These are phyloP conservation scores for Scheffersomyces titani DNA, from an alignment of 1,139 yeast species.

Conservation along the genomic window DNA sequence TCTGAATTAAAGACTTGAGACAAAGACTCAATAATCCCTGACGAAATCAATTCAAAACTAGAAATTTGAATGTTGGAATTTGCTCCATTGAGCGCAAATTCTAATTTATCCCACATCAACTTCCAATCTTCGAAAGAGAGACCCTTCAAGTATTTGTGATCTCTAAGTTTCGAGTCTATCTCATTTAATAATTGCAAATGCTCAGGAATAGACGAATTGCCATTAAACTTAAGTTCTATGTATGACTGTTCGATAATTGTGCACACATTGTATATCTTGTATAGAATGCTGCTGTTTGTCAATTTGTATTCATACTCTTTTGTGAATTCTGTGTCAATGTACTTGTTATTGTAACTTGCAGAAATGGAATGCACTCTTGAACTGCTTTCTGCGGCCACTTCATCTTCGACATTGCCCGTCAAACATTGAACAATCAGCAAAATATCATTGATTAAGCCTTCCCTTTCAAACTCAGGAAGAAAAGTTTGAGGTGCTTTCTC, in stretches of 20 bases:
- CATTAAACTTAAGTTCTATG: constrained; percentile 14
- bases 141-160: constrained; percentile 7
- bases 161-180: constrained; percentile 15
- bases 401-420: constrained; percentile 4
- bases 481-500: constrained; percentile 46
- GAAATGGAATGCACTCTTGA: constrained; percentile 3
- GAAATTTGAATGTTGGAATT: constrained; percentile 41
- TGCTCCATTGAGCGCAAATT: constrained; percentile 24
- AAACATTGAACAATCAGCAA: constrained; percentile 7
- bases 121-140: constrained; percentile 42
- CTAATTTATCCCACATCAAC: constrained; percentile 48
- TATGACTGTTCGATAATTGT: constrained; percentile 22
- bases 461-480: constrained; percentile 59
- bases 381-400: neutral
- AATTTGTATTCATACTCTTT: constrained; percentile 29
- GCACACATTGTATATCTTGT: constrained; percentile 19
- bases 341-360: constrained; percentile 22
- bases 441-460: constrained; percentile 68
- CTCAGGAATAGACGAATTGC: constrained; percentile 14
- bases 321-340: constrained; percentile 34
- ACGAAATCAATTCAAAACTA: constrained; percentile 73
- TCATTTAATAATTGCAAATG: constrained; percentile 19
- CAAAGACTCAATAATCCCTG: constrained; percentile 61
- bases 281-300: constrained; percentile 19
- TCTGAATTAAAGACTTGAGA: constrained; percentile 38